Percentiles rank a stretch among this genome's conserved stretches.
These are phyloP conservation scores for Forsythia viridissima DNA, from an alignment of 257 asterid species.

Conservation along the genomic window DNA sequence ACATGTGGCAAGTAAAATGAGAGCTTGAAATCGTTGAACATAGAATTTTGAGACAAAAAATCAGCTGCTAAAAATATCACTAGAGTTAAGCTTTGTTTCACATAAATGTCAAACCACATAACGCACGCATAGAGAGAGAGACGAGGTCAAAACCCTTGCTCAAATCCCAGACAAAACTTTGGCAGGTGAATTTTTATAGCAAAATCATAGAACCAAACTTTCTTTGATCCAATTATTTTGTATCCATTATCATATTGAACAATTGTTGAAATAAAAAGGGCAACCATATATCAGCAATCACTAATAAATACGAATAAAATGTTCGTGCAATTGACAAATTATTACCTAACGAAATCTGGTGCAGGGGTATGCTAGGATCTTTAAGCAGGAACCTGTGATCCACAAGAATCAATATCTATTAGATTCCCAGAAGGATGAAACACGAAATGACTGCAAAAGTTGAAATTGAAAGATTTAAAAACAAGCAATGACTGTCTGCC, in stretches of 20 bases:
- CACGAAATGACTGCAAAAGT: too few species aligned
- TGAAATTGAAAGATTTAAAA: neutral
- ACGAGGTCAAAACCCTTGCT: neutral
- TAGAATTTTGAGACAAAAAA: too few species aligned
- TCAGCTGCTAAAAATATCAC: neutral
- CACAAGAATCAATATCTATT: neutral
- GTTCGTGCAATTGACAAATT: neutral
- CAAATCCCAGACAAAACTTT: neutral
- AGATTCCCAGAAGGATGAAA: neutral
- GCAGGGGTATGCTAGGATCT: neutral
- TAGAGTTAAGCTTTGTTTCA: neutral
- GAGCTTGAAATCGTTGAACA: neutral
- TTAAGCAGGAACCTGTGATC: neutral
- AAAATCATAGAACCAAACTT: neutral
- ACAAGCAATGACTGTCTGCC: neutral
- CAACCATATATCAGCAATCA: neutral
- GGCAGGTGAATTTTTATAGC: neutral
- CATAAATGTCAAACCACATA: neutral
- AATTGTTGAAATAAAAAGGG: neutral
- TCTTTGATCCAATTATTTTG: neutral
- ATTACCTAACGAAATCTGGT: neutral
- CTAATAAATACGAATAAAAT: neutral
- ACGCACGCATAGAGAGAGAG: neutral
- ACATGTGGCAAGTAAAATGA: neutral
- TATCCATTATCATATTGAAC: neutral